phyloP scores from a whole-genome alignment of 768 basidiomycete genomes.

The Termitomyces sp. region DNA sequence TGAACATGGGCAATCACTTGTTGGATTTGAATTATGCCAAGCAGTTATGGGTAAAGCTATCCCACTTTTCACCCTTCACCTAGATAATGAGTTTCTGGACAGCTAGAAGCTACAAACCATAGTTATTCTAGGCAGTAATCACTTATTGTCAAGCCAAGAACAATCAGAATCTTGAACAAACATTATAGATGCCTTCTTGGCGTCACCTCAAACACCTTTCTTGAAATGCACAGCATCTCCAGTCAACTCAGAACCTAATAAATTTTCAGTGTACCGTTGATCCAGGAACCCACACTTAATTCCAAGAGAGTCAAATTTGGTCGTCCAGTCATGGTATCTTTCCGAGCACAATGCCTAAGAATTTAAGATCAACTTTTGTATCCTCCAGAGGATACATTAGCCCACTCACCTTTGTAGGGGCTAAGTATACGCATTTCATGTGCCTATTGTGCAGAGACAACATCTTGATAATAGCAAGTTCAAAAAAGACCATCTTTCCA shows the following conservation, averaged over 20 bases:
- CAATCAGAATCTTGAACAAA: too few relatives aligned
- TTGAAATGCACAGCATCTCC: too few relatives aligned
- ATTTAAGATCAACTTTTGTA: neutral
- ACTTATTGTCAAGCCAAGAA: too few relatives aligned
- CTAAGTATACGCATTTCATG: slow-evolving; percentile 85
- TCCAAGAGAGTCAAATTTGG: too few relatives aligned
- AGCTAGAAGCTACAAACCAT: slow-evolving; percentile 45
- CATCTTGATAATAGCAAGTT: too few relatives aligned
- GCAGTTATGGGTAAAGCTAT: slow-evolving; percentile 88
- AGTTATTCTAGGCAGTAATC: slow-evolving; percentile 47
- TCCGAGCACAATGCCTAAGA: slow-evolving; percentile 83
- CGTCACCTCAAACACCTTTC: too few relatives aligned
- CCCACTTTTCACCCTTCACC: slow-evolving; percentile 90
- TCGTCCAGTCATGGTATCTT: slow-evolving; percentile 79
- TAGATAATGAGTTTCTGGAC: neutral
- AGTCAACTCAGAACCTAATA: too few relatives aligned
- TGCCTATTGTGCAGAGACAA: slow-evolving; percentile 36
- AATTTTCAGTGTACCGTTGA: neutral
- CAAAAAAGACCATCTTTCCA: slow-evolving; percentile 93
- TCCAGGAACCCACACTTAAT: slow-evolving; percentile 55
- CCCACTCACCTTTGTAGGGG: slow-evolving; percentile 76
- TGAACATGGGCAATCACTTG: neutral
- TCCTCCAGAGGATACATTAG: neutral
- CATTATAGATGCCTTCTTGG: too few relatives aligned
- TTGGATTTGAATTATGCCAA: slow-evolving; percentile 16